Evolutionary conservation across 495 filamentous ascomycete species (phyloP), one percentile per base, ranked within the genome.

Genomic region (Aspergillus heteromorphus): DNA sequence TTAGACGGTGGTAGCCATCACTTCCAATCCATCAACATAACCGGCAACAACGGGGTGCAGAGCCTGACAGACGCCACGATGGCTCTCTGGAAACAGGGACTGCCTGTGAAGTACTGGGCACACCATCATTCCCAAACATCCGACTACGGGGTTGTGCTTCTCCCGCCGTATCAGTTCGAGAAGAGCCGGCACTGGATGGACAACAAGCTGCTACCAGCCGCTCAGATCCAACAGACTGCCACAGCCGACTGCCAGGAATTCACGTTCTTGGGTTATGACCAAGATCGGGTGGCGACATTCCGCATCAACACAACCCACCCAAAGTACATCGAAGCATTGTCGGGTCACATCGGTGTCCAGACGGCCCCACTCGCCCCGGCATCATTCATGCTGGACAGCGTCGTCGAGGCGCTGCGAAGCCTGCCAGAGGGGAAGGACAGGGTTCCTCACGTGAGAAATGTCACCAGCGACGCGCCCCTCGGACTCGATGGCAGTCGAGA

Each of bases 151-250:
- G 51, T 40, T 6, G 6, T 81, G n/a, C 47, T 66, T 1, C 68
- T 84, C 0, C 81, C 81, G 10, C 73, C 80, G 0, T 83, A 82
- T 40, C 76, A 81, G 53, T 84, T 84, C 43, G 76, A 80, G 21
- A 73, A 73, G 51, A 55, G 70, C 0, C 38, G 57, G 0, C 74
- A 79, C 41, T 78, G 74, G 74, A 48, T 75, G 40, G 64, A 73
- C 1, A 54, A 70, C 18, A 66, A 65, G 41, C 43, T 41, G 10
- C 52, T 60, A 10, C 57, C 57, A 19, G 7, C 11, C 18, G 14
- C 6, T n/a, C 27, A 10, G 5, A 6, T n/a, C 25, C 5, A 29
- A 25, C 20, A 9, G 14, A 27, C 8, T 6, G 14, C 14, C 17
- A 16, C 2, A 8, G 18, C 16, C 18, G 23, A 40, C 0, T 27